Base-by-base conservation (phyloP, 768 basidiomycete species). In the Leccinum fibrillosum region DNA sequence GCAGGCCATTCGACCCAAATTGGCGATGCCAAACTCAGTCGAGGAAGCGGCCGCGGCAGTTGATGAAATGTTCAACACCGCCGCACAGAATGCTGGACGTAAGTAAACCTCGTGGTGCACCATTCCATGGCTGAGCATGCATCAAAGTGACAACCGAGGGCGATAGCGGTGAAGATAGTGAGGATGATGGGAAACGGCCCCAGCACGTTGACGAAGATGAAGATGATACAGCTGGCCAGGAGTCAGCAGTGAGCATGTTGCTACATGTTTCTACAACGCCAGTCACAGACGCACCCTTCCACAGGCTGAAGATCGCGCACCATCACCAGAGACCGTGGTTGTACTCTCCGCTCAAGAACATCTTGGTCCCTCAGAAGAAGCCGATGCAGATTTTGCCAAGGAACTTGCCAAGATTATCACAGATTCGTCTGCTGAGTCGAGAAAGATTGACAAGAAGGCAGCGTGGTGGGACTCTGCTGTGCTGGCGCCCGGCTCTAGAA, bases 401-500 rank as follows among this genome's bases (percentile, higher is more conserved):
- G 97, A 98, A 70, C 82, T 99, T 19, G 94, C 96, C 3, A 98
- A 91, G 76, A 86, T 99, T 77, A 86, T 98, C 50, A 93, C 91
- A 1, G 93, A 96, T 64, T 88, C 85, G 15, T 90, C 92, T 17
- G 75, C 82, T 0, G 93, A 97, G 63, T 83, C 88, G 3, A 80
- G 92, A 63, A 92, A 89, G 67, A 86, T 94, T 21, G 94, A 97
- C 69, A 89, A 91, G 74, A 92, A 89, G 73, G 88, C 90, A 1
- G 92, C 90, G 1, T 81, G 95, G 58, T 96, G 93, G 88, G 94
- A 98, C 67, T 88, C 90, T 32, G 85, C 92, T 17, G 86, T 94
- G 19, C 80, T 90, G 45, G 85, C 86, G 57, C 81, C 84, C 48
- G 77, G 82, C 62, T 62, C 81, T 50, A 81, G 86, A 48, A 91